A percentile compares a stretch with the other conserved stretches of the same genome.
Evolutionary conservation across 2,329 filamentous ascomycete species (phyloP).

Genomic region (Claviceps arundinis): DNA sequence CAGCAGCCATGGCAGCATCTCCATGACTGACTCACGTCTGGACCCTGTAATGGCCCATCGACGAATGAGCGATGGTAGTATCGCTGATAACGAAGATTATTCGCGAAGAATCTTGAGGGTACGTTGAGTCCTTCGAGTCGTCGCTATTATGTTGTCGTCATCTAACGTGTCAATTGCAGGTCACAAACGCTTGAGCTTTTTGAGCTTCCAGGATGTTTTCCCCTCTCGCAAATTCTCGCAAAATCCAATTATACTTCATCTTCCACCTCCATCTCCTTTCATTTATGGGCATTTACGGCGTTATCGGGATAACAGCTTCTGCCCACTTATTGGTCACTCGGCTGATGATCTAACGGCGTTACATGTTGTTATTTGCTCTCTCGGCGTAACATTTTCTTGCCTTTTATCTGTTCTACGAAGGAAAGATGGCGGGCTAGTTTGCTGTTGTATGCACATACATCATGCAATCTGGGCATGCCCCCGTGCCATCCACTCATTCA

Average conservation of each 20-base stretch:
- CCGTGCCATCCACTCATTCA: conserved; percentile 4
- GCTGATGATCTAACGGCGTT: conserved; percentile 24
- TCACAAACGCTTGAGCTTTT: conserved; percentile 42
- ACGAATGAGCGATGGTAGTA: conserved; percentile 85
- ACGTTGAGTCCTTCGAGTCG: conserved; percentile 20
- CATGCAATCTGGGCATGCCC: neutral
- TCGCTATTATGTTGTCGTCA: neutral
- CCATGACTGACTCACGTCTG: conserved; percentile 69
- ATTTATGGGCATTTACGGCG: conserved; percentile 27
- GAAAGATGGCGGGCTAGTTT: neutral
- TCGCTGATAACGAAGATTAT: conserved; percentile 94
- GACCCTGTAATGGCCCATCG: conserved; percentile 76
- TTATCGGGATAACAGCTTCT: conserved; percentile 27
- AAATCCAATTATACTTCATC: conserved; percentile 14
- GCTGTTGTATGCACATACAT: neutral
- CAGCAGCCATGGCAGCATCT: conserved; percentile 48
- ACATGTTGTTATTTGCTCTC: conserved; percentile 15
- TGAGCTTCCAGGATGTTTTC: neutral
- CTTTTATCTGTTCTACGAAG: neutral
- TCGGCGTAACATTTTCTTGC: conserved; percentile 20
- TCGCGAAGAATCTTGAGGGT: conserved; percentile 92
- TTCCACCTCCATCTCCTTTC: conserved; percentile 17
- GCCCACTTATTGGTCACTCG: conserved; percentile 21
- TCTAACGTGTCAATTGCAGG: conserved; percentile 21
- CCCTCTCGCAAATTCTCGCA: neutral